A percentile compares a stretch with the other conserved stretches of the same genome.
These are phyloP conservation scores for Cajanus cajan DNA, from an alignment of 306 rosid genomes.

Conservation along the genomic window DNA sequence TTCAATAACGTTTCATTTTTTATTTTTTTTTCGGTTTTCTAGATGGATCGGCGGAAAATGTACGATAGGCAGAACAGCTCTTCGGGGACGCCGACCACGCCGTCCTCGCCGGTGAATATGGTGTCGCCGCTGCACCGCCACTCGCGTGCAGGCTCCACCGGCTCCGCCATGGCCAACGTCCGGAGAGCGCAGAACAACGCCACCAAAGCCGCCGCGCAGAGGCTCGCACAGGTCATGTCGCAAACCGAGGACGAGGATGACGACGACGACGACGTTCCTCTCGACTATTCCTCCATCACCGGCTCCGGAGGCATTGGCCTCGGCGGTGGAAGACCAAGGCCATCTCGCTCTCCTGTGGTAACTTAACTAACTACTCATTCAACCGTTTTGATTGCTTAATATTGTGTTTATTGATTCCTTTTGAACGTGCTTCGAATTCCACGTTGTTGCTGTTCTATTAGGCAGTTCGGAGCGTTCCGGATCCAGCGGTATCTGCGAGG, in stretches of 20 bases:
- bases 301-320: constrained; percentile 71
- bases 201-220: constrained; percentile 89
- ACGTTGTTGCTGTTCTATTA: constrained; percentile 19
- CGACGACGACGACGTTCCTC: constrained; percentile 63
- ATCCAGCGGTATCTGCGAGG: constrained; percentile 33
- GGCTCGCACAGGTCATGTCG: constrained; percentile 98
- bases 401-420: not conserved
- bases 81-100: constrained; percentile 44
- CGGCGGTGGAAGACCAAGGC: constrained; percentile 59
- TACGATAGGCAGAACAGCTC: constrained; percentile 61
- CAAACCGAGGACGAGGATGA: constrained; percentile 52
- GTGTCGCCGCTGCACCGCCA: constrained; percentile 50
- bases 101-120: constrained; percentile 50
- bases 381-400: not conserved
- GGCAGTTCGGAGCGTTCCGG: constrained; percentile 35
- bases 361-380: not conserved
- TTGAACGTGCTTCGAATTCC: constrained; percentile 7
- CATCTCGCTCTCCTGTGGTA: constrained; percentile 71
- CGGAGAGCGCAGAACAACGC: constrained; percentile 69
- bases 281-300: constrained; percentile 46
- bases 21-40: not conserved
- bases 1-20: not conserved
- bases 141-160: constrained; percentile 50
- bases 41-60: constrained; percentile 65
- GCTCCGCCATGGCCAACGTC: constrained; percentile 36